Evolutionary conservation across 192 early-diverging fungal genomes (phyloP).

Genomic region (Backusella luteola): DNA sequence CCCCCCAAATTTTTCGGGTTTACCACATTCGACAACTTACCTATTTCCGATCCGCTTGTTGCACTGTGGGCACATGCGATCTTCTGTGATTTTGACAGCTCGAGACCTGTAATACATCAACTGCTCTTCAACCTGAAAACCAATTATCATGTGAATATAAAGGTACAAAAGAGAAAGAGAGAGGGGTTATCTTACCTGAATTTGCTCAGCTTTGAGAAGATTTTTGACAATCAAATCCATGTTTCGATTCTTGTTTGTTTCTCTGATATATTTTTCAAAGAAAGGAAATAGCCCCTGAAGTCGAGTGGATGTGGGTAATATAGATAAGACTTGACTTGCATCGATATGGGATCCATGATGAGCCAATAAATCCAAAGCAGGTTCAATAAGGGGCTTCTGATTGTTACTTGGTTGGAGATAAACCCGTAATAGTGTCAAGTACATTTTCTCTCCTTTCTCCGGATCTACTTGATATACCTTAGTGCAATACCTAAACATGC

Average conservation of each 20-base stretch:
- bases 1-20: background rate
- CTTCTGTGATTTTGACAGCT: conserved; percentile 68
- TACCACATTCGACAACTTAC: conserved; percentile 26
- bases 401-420: conserved; percentile 52
- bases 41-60: conserved; percentile 62
- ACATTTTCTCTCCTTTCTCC: conserved; percentile 55
- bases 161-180: background rate
- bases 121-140: conserved; percentile 61
- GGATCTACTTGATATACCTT: conserved; percentile 50
- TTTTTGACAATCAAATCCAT: conserved; percentile 71
- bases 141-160: background rate
- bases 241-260: conserved; percentile 58
- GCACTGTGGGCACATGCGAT: conserved; percentile 74
- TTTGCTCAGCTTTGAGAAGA: conserved; percentile 63
- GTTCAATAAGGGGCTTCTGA: conserved; percentile 49
- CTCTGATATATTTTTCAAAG: conserved; percentile 61
- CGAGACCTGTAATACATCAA: conserved; percentile 55
- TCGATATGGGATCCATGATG: conserved; percentile 69
- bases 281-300: conserved; percentile 49
- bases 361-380: conserved; percentile 59
- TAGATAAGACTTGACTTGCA: conserved; percentile 42
- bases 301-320: conserved; percentile 25
- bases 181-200: conserved; percentile 46
- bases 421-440: conserved; percentile 60
- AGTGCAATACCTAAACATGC: conserved; percentile 56